Percentiles rank a stretch among this genome's conserved stretches.
Evolutionary conservation across 345 rosid species (phyloP).

Genomic region (Camelina sativa): DNA sequence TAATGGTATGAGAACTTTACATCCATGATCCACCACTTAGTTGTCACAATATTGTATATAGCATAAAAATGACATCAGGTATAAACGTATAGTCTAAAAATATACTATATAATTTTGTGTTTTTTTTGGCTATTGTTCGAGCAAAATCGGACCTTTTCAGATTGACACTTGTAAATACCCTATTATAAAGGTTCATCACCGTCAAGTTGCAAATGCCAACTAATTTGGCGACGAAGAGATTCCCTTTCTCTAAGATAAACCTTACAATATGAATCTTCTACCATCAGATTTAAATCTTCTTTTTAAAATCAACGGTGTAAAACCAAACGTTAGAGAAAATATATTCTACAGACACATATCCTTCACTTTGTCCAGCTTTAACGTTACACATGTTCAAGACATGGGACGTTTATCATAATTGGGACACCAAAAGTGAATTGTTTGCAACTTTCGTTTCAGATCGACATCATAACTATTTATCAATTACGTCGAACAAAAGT

Average conservation of each 20-base stretch:
- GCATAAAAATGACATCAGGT: neutral
- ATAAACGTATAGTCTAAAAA: too few relatives aligned
- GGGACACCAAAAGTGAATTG: slow-evolving; percentile 33
- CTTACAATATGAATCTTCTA: slow-evolving; percentile 16
- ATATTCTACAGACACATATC: slow-evolving; percentile 8
- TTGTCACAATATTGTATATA: neutral
- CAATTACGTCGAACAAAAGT: slow-evolving; percentile 9
- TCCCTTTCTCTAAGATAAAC: neutral
- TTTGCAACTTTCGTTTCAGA: slow-evolving; percentile 30
- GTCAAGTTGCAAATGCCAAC: slow-evolving; percentile 1
- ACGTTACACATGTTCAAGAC: slow-evolving; percentile 39
- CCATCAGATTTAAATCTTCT: slow-evolving; percentile 15
- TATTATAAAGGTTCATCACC: too few relatives aligned
- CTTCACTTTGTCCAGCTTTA: slow-evolving; percentile 29
- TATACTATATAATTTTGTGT: too few relatives aligned
- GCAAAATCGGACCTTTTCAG: too few relatives aligned
- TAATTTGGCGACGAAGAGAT: slow-evolving; percentile 10
- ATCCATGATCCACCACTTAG: neutral
- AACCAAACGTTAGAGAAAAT: neutral
- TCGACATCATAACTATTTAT: slow-evolving; percentile 2
- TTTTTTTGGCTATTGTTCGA: too few relatives aligned
- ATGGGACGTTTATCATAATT: slow-evolving; percentile 41
- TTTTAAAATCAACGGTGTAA: neutral
- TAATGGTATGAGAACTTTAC: slow-evolving; percentile 2
- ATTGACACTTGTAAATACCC: too few relatives aligned